Percentiles rank a stretch among this genome's conserved stretches.
Conservation (phyloP, 306 rosid species). For the apple (Malus domestica) region ASM211411v1 NC_041792.1:32288907-32289406, state of each 20-base stretch:
- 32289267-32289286: too few relatives aligned
- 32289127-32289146: slow-evolving; percentile 39
- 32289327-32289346: too few relatives aligned
- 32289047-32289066: slow-evolving; percentile 32
- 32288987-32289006: slow-evolving; percentile 24
- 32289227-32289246: too few relatives aligned
- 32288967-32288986: neutral
- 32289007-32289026: slow-evolving; percentile 27
- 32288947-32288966: neutral
- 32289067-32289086: slow-evolving; percentile 61
- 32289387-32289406: too few relatives aligned
- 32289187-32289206: too few relatives aligned
- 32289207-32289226: too few relatives aligned
- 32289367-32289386: too few relatives aligned
- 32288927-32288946: neutral
- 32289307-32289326: neutral
- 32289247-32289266: too few relatives aligned
- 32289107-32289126: slow-evolving; percentile 47
- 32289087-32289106: slow-evolving; percentile 50
- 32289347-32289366: too few relatives aligned
- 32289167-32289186: too few relatives aligned
- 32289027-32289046: slow-evolving; percentile 64
- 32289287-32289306: too few relatives aligned
- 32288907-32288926: neutral
- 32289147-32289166: neutral